A percentile compares a stretch with the other conserved stretches of the same genome.
Evolutionary conservation across 2,329 filamentous ascomycete species (phyloP).

Genomic region (Cercospora brassicicola): DNA sequence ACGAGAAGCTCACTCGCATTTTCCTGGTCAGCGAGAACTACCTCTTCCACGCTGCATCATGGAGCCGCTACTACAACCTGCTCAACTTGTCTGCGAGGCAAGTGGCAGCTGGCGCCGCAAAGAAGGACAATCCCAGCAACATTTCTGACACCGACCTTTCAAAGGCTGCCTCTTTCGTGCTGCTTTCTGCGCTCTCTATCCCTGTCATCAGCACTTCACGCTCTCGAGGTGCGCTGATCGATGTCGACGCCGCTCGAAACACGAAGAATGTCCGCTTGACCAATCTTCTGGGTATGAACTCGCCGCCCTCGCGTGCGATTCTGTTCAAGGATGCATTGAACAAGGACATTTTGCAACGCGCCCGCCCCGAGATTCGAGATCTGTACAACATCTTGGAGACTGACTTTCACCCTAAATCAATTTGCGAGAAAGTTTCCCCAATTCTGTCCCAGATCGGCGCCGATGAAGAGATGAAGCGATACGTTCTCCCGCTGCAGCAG

Average conservation of each 20-base stretch:
- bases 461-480: conserved; percentile 95
- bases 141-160: conserved; percentile 87
- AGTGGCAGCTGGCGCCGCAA: conserved; percentile 79
- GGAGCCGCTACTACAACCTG: conserved; percentile 95
- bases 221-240: conserved; percentile 91
- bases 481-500: conserved; percentile 92
- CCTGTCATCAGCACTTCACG: conserved; percentile 98
- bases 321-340: conserved; percentile 95
- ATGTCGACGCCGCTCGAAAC: conserved; percentile 95
- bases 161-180: conserved; percentile 91
- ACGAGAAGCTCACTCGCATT: conserved; percentile 97
- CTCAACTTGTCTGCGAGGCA: conserved; percentile 85
- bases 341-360: conserved; percentile 91
- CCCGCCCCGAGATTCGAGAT: conserved; percentile 89
- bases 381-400: conserved; percentile 99
- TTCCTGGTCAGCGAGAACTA: conserved; percentile 99
- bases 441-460: conserved; percentile 91
- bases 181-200: conserved; percentile 93
- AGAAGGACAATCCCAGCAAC: conserved; percentile 84
- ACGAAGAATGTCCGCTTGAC: conserved; percentile 98
- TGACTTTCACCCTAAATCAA: conserved; percentile 97
- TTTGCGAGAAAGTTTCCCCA: conserved; percentile 98
- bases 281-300: conserved; percentile 89
- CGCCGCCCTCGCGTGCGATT: conserved; percentile 81
- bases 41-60: conserved; percentile 96